These are phyloP conservation scores for Exserohilum rostratum DNA, from an alignment of 2,329 filamentous ascomycete genomes.

Conservation along the genomic window DNA sequence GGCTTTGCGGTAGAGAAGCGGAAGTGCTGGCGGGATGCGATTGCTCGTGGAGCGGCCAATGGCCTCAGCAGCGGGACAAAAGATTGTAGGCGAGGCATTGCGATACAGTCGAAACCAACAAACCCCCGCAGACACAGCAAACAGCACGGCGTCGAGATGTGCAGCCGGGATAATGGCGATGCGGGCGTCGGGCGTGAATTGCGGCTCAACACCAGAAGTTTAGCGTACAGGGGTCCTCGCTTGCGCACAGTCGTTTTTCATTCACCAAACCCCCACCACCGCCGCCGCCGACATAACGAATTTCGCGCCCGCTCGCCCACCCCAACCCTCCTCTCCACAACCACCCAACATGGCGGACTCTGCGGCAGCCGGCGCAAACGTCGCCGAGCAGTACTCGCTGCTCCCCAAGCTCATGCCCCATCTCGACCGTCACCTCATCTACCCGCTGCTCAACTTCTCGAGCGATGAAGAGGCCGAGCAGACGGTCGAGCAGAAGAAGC, in stretches of 20 bases:
- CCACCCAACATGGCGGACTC: slow-evolving; percentile 49
- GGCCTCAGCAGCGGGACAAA: slow-evolving; percentile 51
- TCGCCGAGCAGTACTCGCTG: slow-evolving; percentile 76
- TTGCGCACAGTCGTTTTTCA: slow-evolving; percentile 47
- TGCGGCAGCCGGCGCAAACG: slow-evolving; percentile 60
- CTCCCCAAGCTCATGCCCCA: slow-evolving; percentile 88
- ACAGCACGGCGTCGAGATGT: not conserved
- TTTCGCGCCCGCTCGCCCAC: slow-evolving; percentile 19
- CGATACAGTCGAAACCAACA: not conserved
- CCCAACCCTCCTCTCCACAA: slow-evolving; percentile 16
- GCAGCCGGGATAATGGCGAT: slow-evolving; percentile 3
- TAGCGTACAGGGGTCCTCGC: slow-evolving; percentile 45
- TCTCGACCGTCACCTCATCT: slow-evolving; percentile 95
- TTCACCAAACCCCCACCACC: slow-evolving; percentile 15
- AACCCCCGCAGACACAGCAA: not conserved
- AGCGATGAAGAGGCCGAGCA: slow-evolving; percentile 80
- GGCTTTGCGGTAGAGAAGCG: slow-evolving; percentile 48
- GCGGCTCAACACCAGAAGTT: slow-evolving; percentile 42
- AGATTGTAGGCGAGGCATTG: slow-evolving; percentile 46
- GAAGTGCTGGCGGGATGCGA: slow-evolving; percentile 48
- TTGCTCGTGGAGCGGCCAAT: slow-evolving; percentile 44
- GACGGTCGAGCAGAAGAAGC: slow-evolving; percentile 74
- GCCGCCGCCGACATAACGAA: slow-evolving; percentile 18
- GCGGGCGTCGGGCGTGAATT: slow-evolving; percentile 17
- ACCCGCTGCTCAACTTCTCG: slow-evolving; percentile 92